Evolutionary conservation across 148 eudicot species (phyloP), one percentile per base, ranked within the genome.

Genomic region (Rhododendron williamsianum): DNA sequence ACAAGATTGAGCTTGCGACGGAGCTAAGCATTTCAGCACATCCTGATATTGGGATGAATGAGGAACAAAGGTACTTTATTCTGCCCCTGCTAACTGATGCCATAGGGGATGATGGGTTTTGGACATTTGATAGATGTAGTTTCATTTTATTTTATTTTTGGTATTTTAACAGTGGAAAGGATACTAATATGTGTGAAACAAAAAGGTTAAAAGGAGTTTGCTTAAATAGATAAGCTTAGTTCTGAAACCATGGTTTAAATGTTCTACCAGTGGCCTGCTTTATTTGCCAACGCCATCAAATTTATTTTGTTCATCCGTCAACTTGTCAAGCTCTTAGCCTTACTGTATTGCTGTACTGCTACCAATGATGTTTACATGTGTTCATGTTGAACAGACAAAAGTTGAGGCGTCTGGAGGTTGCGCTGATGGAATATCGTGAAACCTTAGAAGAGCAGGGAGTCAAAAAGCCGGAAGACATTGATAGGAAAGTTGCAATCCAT

Each of bases 351-450:
- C 30, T 63, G 30, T 9, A 41, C 13, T 77, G 25, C 45, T 73
- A 19, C 35, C 45, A 73, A 36, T 38, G n/a, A 77, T 36, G 45
- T 21, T 76, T 77, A 7, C 46, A 45, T 77, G 46, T 45, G 25
- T 77, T 41, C 4, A 49, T 15, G 46, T 54, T 87, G 85, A 72
- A 78, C 90, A 96, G 99, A 79, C 99, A 95, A 92, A 95, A 95
- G 78, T 84, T 97, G 89, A 94, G 99, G 84, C 94, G 92, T 33
- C 88, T 97, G 77, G 99, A 97, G 90, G 99, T 95, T 89, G 96
- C 94, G 43, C 80, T 95, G 90, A 97, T 97, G 84, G 98, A 95
- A 92, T 95, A 95, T 85, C 98, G 96, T 79, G 99, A 95, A 91
- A 89, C 92, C 76, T 93, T 97, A 74, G 99, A 97, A 89, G 98